Evolutionary conservation across 768 basidiomycete genomes (phyloP).

Genomic region (Leccinum longicurvipes): DNA sequence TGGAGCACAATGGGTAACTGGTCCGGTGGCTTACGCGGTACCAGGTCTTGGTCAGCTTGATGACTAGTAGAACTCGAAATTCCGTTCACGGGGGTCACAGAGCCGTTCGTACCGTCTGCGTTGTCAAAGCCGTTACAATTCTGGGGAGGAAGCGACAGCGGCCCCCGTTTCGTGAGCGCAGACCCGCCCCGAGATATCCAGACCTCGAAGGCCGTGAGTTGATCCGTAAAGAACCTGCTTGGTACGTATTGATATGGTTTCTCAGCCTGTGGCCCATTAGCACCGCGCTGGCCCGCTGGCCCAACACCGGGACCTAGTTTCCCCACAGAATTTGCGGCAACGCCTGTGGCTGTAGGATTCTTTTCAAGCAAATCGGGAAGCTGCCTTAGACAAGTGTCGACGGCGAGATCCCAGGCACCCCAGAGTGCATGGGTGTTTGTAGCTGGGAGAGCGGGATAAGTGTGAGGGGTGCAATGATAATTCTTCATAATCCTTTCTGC

Average conservation of each 20-base stretch:
- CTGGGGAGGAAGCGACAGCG: constrained; percentile 62
- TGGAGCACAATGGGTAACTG: constrained; percentile 98
- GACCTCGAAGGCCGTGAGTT: constrained; percentile 95
- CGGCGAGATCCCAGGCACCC: constrained; percentile 97
- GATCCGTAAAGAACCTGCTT: constrained; percentile 92
- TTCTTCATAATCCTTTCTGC: constrained; percentile 98
- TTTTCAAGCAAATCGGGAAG: constrained; percentile 76
- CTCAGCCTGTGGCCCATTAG: constrained; percentile 26
- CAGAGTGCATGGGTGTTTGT: constrained; percentile 98
- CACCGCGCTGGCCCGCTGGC: constrained; percentile 21
- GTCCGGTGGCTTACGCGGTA: constrained; percentile 90
- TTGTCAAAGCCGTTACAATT: constrained; percentile 33
- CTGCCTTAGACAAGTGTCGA: constrained; percentile 91
- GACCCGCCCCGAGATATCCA: constrained; percentile 96
- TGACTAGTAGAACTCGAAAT: constrained; percentile 1
- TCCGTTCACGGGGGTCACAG: constrained; percentile 18
- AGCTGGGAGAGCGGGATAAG: constrained; percentile 84
- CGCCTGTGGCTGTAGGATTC: constrained; percentile 21
- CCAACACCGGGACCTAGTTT: constrained; percentile 10
- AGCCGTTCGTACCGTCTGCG: constrained; percentile 16
- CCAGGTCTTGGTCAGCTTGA: constrained; percentile 42
- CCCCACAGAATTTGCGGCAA: constrained; percentile 22
- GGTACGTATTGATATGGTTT: constrained; percentile 74
- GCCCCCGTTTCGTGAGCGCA: constrained; percentile 73
- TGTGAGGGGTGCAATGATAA: constrained; percentile 95